phyloP scores from a whole-genome alignment of 2,329 filamentous ascomycete genomes.

The Aureobasidium sp. region DNA sequence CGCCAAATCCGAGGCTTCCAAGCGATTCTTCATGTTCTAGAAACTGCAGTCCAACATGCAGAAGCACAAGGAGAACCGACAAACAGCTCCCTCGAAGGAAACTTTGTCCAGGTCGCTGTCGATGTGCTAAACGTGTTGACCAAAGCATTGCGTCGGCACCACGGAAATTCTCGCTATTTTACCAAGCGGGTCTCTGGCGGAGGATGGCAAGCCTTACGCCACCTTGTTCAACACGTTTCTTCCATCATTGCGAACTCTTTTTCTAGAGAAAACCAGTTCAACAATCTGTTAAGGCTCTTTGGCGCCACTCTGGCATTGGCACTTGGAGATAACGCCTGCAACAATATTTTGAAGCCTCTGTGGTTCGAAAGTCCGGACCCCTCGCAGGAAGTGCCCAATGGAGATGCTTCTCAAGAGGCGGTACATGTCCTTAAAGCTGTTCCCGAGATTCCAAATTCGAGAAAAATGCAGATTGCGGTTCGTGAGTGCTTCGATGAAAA shows the following conservation, averaged over 20 bases:
- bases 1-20: constrained; percentile 73
- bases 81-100: not conserved
- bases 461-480: not conserved
- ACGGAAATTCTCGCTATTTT: constrained; percentile 84
- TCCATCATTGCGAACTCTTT: not conserved
- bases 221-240: constrained; percentile 42
- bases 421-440: not conserved
- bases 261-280: not conserved
- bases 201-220: constrained; percentile 70
- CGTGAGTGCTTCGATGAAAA: not conserved
- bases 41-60: constrained; percentile 21
- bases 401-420: not conserved
- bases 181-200: constrained; percentile 63
- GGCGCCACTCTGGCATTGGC: constrained; percentile 71
- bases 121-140: constrained; percentile 62
- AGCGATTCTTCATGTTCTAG: constrained; percentile 58
- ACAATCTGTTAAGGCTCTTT: not conserved
- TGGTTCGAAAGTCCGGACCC: not conserved
- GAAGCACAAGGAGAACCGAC: not conserved
- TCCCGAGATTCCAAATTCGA: too few species aligned
- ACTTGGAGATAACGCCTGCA: constrained; percentile 54
- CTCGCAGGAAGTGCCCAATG: not conserved
- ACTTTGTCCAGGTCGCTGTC: not conserved
- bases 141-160: constrained; percentile 65
- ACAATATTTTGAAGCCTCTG: not conserved